A percentile compares a stretch with the other conserved stretches of the same genome.
Conservation (phyloP, 2,329 filamentous ascomycete species). For the Trichophyton equinum region DNA sequence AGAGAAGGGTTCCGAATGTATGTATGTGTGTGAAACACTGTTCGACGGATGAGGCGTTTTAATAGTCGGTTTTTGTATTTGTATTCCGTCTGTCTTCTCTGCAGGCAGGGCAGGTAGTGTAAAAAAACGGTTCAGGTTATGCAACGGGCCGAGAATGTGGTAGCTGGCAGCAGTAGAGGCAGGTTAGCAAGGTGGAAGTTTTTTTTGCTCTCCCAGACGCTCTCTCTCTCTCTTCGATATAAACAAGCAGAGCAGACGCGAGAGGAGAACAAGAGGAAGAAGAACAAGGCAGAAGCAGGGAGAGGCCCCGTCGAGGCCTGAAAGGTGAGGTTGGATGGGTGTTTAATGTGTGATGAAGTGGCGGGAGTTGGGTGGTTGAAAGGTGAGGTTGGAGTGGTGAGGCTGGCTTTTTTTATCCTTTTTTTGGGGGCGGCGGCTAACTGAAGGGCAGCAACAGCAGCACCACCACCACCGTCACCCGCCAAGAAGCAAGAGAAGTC, state of each 20-base stretch:
- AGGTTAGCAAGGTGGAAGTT: not conserved
- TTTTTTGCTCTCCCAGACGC: not conserved
- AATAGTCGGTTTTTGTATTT: not conserved
- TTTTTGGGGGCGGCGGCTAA: not conserved
- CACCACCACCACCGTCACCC: not conserved
- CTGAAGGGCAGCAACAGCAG: not conserved
- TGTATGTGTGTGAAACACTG: not conserved
- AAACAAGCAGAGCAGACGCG: not conserved
- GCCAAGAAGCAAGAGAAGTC: not conserved
- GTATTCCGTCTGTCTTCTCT: not conserved
- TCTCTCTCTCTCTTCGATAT: not conserved
- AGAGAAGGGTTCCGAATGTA: not conserved
- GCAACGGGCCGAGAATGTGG: not conserved
- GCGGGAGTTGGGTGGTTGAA: not conserved
- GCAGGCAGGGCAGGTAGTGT: not conserved
- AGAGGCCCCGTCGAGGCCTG: not conserved
- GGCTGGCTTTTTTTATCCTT: not conserved
- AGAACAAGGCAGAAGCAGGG: not conserved
- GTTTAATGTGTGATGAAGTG: not conserved
- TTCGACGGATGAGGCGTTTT: not conserved
- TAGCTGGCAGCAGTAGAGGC: not conserved
- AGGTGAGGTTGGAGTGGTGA: not conserved
- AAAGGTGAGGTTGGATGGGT: slow-evolving; percentile 1
- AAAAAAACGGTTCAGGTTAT: not conserved
- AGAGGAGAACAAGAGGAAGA: not conserved